A percentile compares a stretch with the other conserved stretches of the same genome.
These are phyloP conservation scores for Fusarium globosum DNA, from an alignment of 2,329 filamentous ascomycete genomes.

Conservation along the genomic window DNA sequence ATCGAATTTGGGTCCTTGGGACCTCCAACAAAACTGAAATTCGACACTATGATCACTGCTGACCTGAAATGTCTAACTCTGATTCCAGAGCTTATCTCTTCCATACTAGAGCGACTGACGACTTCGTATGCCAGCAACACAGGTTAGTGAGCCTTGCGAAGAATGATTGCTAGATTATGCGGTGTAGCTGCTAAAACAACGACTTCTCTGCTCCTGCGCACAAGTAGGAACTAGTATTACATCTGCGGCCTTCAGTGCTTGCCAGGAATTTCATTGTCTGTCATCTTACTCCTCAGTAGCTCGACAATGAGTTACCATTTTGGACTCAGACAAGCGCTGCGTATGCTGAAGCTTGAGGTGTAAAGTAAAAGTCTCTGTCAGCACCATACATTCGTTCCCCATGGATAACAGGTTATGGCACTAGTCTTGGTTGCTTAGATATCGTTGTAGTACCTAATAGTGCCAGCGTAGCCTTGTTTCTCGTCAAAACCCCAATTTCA, in stretches of 20 bases:
- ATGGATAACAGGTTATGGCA: background rate
- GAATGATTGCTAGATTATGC: background rate
- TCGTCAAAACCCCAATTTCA: background rate
- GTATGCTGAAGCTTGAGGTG: background rate
- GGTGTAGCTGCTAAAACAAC: background rate
- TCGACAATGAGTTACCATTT: background rate
- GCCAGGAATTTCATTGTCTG: background rate
- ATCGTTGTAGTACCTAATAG: background rate
- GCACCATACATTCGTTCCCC: background rate
- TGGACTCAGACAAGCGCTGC: background rate
- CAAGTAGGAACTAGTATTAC: background rate
- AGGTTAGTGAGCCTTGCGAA: background rate
- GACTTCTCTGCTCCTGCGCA: background rate
- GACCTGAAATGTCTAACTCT: background rate
- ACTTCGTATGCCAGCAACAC: background rate
- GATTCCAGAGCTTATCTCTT: background rate
- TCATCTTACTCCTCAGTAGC: background rate
- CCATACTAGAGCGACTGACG: background rate
- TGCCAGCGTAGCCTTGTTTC: background rate
- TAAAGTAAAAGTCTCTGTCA: background rate
- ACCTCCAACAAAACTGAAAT: background rate
- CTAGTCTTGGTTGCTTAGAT: background rate
- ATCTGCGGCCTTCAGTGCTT: background rate
- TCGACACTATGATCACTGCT: background rate
- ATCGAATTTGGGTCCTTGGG: background rate